phyloP scores from a whole-genome alignment of 2,329 filamentous ascomycete species.

The Drechslerella coelobrocha region DNA sequence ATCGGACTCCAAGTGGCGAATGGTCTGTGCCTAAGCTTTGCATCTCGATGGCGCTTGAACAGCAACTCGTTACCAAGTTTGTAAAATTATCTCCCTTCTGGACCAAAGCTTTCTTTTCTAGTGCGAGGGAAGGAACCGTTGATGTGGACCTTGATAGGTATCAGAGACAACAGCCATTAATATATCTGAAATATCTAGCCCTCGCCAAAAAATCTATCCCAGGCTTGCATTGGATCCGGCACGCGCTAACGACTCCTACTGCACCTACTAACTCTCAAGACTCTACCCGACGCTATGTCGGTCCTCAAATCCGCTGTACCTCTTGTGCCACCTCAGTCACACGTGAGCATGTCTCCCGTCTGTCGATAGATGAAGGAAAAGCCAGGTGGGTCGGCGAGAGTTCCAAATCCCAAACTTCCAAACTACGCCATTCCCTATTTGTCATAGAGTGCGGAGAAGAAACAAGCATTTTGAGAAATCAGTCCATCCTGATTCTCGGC shows the following conservation, averaged over 20 bases:
- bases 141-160: constrained; percentile 3
- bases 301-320: constrained; percentile 18
- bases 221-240: not conserved
- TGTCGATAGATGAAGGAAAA: constrained; percentile 8
- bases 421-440: constrained; percentile 17
- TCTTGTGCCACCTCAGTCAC: constrained; percentile 2
- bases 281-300: constrained; percentile 34
- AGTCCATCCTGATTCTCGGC: not conserved
- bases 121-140: not conserved
- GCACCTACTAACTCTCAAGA: not conserved
- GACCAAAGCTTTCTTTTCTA: not conserved
- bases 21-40: constrained; percentile 20
- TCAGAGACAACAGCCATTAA: constrained; percentile 8
- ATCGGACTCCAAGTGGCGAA: not conserved
- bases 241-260: not conserved
- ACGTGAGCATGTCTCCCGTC: constrained; percentile 31
- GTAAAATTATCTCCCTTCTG: not conserved
- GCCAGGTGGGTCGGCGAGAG: not conserved
- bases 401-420: constrained; percentile 27
- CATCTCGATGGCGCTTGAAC: constrained; percentile 27
- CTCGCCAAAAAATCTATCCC: not conserved
- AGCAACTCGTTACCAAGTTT: constrained; percentile 36
- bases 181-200: constrained; percentile 21
- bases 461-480: not conserved
- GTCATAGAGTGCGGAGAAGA: constrained; percentile 15